A percentile compares a stretch with the other conserved stretches of the same genome.
phyloP scores from a whole-genome alignment of 495 filamentous ascomycete species.

The Tuber umbilicatum region DNA sequence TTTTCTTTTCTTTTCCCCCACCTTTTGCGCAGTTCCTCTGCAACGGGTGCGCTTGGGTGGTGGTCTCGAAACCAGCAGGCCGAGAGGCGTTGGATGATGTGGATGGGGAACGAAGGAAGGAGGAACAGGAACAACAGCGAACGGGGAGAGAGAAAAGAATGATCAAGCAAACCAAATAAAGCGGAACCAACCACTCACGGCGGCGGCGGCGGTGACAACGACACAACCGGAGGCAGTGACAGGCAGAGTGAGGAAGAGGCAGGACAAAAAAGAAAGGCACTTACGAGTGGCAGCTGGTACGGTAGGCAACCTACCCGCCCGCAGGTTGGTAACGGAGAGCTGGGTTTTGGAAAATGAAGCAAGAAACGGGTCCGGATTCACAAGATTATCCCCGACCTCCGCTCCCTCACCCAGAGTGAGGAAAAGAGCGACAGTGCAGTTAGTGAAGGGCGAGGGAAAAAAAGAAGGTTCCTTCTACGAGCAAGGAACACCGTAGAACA shows the following conservation, averaged over 20 bases:
- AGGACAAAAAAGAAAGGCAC: constrained; percentile 4
- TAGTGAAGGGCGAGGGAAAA: neutral
- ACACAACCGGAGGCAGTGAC: constrained; percentile 8
- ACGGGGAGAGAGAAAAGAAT: constrained; percentile 15
- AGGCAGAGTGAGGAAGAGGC: neutral
- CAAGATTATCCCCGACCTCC: neutral
- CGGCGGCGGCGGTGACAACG: constrained; percentile 6
- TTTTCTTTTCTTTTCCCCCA: constrained; percentile 23
- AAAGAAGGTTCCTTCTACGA: neutral
- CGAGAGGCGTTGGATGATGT: neutral
- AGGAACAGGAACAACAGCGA: constrained; percentile 15
- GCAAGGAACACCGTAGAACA: neutral
- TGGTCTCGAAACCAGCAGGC: neutral
- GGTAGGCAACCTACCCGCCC: neutral
- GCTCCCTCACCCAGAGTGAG: neutral
- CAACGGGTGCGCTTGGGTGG: neutral
- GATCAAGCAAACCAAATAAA: constrained; percentile 11
- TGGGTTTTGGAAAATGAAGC: neutral
- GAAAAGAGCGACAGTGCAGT: neutral
- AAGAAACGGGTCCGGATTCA: neutral
- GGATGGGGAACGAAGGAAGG: neutral
- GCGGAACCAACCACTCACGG: neutral
- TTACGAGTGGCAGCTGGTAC: neutral
- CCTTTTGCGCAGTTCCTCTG: neutral
- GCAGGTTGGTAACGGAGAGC: neutral